phyloP scores from a whole-genome alignment of 2,329 filamentous ascomycete species.

The Aureobasidium musti region DNA sequence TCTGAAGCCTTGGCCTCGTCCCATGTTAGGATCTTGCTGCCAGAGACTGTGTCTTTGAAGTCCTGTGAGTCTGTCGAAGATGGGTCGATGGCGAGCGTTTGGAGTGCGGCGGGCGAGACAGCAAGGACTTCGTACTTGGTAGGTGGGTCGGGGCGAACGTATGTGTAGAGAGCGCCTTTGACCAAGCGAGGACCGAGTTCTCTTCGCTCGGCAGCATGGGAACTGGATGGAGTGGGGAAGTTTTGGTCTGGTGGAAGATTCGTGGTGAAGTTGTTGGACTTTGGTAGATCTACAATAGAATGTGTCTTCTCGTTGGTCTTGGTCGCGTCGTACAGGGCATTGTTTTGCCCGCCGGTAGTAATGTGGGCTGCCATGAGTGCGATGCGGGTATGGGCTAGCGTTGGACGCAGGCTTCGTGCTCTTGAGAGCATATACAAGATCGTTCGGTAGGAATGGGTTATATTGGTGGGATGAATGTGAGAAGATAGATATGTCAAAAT shows the following conservation, averaged over 20 bases:
- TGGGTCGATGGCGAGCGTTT: slow-evolving; percentile 72
- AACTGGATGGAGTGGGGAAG: slow-evolving; percentile 78
- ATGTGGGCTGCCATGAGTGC: slow-evolving; percentile 51
- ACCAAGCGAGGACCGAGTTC: slow-evolving; percentile 80
- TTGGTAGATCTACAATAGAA: slow-evolving; percentile 58
- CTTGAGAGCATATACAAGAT: slow-evolving; percentile 26
- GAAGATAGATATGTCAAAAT: background rate
- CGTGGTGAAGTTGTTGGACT: slow-evolving; percentile 65
- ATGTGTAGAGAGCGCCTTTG: slow-evolving; percentile 82
- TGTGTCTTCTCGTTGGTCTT: slow-evolving; percentile 37
- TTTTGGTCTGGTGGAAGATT: slow-evolving; percentile 73
- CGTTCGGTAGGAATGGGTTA: background rate
- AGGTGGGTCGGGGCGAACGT: slow-evolving; percentile 76
- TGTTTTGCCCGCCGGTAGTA: slow-evolving; percentile 33
- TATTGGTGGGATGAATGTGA: background rate
- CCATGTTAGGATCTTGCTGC: slow-evolving; percentile 81
- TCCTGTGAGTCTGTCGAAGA: slow-evolving; percentile 70
- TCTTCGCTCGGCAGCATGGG: slow-evolving; percentile 76
- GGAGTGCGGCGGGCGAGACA: slow-evolving; percentile 75
- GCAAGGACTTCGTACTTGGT: slow-evolving; percentile 76
- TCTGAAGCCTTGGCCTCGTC: slow-evolving; percentile 55
- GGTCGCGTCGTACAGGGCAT: slow-evolving; percentile 34
- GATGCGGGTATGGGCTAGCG: slow-evolving; percentile 38
- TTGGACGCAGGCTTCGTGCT: slow-evolving; percentile 25
- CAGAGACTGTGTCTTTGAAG: slow-evolving; percentile 75